Evolutionary conservation across 148 eudicot species (phyloP).

Genomic region (Nepenthes gracilis): DNA sequence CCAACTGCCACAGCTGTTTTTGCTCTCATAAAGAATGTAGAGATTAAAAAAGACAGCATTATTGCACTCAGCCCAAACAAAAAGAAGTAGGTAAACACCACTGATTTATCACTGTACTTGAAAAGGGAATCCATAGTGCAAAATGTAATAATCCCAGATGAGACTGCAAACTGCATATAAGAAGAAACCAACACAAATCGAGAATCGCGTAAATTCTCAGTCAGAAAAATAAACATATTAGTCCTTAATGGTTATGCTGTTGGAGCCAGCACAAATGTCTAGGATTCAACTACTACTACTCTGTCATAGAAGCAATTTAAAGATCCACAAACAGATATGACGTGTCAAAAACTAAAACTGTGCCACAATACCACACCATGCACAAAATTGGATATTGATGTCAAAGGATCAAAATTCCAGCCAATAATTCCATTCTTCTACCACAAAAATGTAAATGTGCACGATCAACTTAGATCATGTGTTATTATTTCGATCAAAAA

Average conservation of each 20-base stretch:
- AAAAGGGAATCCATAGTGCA: conserved; percentile 87
- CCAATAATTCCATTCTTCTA: no score
- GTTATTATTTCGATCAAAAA: no score
- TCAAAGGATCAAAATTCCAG: no score
- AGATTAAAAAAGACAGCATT: conserved; percentile 80
- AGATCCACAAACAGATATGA: no score
- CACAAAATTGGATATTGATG: no score
- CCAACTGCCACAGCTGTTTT: conserved; percentile 99
- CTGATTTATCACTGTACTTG: conserved; percentile 82
- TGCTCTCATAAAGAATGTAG: conserved; percentile 90
- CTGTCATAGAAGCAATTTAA: no score
- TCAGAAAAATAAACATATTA: background rate
- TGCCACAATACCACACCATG: no score
- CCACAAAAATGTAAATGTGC: no score
- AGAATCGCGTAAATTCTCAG: background rate
- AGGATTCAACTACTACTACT: no score
- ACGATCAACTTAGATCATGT: no score
- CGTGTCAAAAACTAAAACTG: no score
- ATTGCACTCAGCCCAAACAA: conserved; percentile 92
- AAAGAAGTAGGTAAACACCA: conserved; percentile 95
- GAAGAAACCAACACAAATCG: conserved; percentile 7
- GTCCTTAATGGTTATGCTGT: background rate
- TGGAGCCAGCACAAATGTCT: no score
- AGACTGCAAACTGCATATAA: conserved; percentile 78
- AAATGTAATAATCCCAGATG: conserved; percentile 72